Base-by-base conservation (phyloP, 495 filamentous ascomycete genomes). In the Sphaerosporella brunnea region DNA sequence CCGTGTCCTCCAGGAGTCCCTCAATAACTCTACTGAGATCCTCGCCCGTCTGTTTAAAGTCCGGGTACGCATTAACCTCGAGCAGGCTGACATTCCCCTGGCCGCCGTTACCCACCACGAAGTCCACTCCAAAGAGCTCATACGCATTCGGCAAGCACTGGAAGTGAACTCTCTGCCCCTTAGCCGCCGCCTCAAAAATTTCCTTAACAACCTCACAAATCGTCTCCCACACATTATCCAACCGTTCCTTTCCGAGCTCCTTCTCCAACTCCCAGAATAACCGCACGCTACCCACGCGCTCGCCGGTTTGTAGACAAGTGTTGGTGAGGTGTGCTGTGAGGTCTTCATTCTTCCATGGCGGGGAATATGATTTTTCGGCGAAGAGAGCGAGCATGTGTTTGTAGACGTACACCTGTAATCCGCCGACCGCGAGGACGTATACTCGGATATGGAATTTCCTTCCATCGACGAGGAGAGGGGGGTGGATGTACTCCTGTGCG, bases 41-140 rank as follows among this genome's bases (percentile, higher is more conserved):
- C 9, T 73, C 75, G 2, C 90, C 88, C 10, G 84, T 93, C 73
- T 95, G 88, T 57, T 63, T 74, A 56, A 95, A 95, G 64, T 97
- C 90, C 37, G 90, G 90, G 63, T 87, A 97, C 0, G 88, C 81
- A 65, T 97, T 97, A n/a, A 93, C 72, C 68, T 97, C 90, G 43
- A 97, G 62, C 56, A 96, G 63, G 71, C 73, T 93, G 18, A 75
- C 73, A 2, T 48, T 69, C n/a, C n/a, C n/a, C n/a, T n/a, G n/a
- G 0, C 75, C 76, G 2, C 51, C 38, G 3, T 62, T 71, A 61
- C 87, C 83, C 10, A 93, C 77, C 51, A 97, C 54, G 60, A 92
- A 97, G 59, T 97, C 90, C 20, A 96, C 55, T 1, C 90, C 90
- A 58, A 80, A 97, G 19, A 93, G 64, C 69, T 97, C 90, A 58